phyloP scores from a whole-genome alignment of 306 rosid species.

The Senna siamea region DNA sequence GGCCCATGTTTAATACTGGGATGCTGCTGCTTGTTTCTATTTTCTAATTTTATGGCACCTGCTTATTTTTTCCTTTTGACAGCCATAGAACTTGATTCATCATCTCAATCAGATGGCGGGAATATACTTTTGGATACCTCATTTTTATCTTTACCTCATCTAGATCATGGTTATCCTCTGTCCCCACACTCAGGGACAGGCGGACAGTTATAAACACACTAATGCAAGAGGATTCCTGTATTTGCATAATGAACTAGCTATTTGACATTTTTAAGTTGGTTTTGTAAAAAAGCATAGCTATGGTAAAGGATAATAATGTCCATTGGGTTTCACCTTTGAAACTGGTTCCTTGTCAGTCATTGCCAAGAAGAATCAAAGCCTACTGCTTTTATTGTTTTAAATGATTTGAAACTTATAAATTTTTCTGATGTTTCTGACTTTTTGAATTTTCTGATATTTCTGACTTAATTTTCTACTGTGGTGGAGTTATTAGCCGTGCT shows the following conservation, averaged over 20 bases:
- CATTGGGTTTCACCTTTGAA: constrained; percentile 2
- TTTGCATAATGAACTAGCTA: no score
- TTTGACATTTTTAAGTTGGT: neutral
- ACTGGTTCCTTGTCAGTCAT: neutral
- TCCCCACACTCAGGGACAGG: no score
- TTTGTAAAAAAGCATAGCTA: neutral
- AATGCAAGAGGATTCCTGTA: neutral
- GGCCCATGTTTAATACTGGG: neutral
- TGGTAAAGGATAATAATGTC: neutral
- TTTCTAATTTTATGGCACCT: constrained; percentile 6
- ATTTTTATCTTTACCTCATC: no score
- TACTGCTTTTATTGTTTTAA: neutral
- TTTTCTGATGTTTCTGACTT: neutral
- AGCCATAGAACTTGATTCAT: no score
- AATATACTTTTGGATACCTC: no score
- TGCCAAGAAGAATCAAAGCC: neutral
- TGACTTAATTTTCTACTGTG: neutral
- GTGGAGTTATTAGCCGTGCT: constrained; percentile 1
- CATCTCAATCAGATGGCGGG: no score
- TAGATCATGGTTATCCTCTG: no score
- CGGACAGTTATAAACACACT: neutral
- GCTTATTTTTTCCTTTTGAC: neutral
- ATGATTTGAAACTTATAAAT: neutral
- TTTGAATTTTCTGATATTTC: neutral
- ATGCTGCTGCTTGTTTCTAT: constrained; percentile 10